Evolutionary conservation across 805 yeast species (phyloP).

Genomic region (Candida andamanensis): DNA sequence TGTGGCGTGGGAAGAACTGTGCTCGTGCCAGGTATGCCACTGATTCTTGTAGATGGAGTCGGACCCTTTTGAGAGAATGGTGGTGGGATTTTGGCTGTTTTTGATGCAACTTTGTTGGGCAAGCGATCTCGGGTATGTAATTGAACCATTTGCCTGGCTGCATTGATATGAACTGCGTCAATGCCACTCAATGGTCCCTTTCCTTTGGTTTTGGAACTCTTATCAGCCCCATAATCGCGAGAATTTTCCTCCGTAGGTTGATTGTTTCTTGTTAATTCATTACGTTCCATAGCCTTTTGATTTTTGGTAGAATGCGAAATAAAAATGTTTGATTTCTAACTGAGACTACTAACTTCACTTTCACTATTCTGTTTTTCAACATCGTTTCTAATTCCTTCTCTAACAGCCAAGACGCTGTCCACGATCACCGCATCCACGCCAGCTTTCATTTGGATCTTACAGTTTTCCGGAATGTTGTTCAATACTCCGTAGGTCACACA

Average conservation of each 20-base stretch:
- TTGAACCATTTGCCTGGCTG: constrained; percentile 61
- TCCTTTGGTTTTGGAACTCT: too few relatives aligned
- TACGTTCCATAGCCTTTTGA: neutral
- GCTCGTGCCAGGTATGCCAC: neutral
- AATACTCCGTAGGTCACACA: constrained; percentile 87
- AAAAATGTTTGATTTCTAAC: neutral
- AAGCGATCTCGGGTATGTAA: constrained; percentile 43
- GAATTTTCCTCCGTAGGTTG: too few relatives aligned
- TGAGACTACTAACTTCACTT: constrained; percentile 5
- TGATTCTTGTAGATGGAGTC: neutral
- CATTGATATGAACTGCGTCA: constrained; percentile 48
- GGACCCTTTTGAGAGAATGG: neutral
- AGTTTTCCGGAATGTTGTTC: constrained; percentile 81
- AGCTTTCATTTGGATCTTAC: constrained; percentile 80
- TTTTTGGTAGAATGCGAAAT: neutral
- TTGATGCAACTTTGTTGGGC: constrained; percentile 5
- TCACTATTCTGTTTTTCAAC: constrained; percentile 14
- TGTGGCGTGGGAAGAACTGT: constrained; percentile 1
- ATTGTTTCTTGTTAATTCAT: too few relatives aligned
- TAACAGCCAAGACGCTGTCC: constrained; percentile 88
- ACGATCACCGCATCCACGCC: constrained; percentile 99
- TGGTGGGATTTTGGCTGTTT: neutral
- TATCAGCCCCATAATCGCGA: too few relatives aligned
- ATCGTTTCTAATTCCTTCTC: constrained; percentile 60
- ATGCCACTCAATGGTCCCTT: constrained; percentile 32